Base-by-base conservation (phyloP, 139 green algal genomes). In the Dunaliella sp. region DNA sequence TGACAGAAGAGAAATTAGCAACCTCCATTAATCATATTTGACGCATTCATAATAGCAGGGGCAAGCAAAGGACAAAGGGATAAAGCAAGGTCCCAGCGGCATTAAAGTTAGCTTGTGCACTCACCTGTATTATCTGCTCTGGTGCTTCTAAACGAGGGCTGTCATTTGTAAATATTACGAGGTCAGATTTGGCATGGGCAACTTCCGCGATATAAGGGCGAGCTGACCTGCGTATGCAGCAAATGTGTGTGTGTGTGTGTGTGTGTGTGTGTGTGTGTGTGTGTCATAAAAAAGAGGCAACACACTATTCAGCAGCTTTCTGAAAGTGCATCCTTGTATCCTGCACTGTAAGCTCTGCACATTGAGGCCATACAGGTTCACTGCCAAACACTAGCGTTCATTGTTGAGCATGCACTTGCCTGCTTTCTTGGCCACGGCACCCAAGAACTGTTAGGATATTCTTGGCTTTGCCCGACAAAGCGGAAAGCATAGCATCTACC, bases 81-180 rank as follows among this genome's bases (percentile, higher is more conserved):
- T n/a, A n/a, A n/a, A n/a, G n/a, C n/a, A n/a, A n/a, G n/a, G n/a
- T n/a, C n/a, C n/a, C n/a, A n/a, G n/a, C n/a, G n/a, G n/a, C n/a
- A n/a, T n/a, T n/a, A n/a, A n/a, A n/a, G n/a, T 74, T 24, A n/a
- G 32, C 12, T 30, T 16, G 32, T 30, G 31, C 7, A 25, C 86
- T 32, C 77, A 89, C 86, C 86, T 88, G 72, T 1, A 90, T n/a
- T 38, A 90, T 86, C 21, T 75, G 25, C 16, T 59, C 30, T 0
- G 87, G 87, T 1, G 35, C 1, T 59, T 90, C 87, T 28, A 58
- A 81, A 0, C 96, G 90, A 0, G 97, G 96, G 80, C 92, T 96
- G 88, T 98, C 94, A 86, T 97, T 98, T 30, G 97, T 99, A 36
- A 99, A 31, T 80, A 98, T 97, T 21, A 99, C 94, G 3, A 97